Conservation (phyloP, 768 basidiomycete species). For the Pleurotus tuber-regium region DNA sequence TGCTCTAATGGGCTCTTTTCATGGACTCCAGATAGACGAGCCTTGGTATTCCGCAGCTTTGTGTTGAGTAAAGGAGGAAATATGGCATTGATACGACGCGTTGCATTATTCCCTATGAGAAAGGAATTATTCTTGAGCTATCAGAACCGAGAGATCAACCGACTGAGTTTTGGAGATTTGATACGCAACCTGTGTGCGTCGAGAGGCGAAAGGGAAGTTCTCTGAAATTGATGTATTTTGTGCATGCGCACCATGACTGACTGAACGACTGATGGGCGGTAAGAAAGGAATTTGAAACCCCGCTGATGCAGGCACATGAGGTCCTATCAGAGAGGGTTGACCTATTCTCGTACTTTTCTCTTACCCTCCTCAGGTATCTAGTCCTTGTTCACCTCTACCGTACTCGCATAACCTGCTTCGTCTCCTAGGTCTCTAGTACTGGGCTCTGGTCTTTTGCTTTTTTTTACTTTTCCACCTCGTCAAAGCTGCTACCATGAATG, state of each 20-base stretch:
- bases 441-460: constrained; percentile 18
- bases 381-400: constrained; percentile 10
- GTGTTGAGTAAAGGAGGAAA: not conserved
- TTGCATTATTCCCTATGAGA: not conserved
- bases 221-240: not conserved
- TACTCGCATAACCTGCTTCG: no score
- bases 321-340: constrained; percentile 9
- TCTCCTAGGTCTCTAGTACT: constrained; percentile 7
- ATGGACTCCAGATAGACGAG: not conserved
- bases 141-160: not conserved
- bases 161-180: constrained; percentile 7
- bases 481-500: constrained; percentile 51
- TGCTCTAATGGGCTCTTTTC: not conserved
- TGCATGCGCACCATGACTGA: constrained; percentile 3
- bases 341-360: constrained; percentile 5
- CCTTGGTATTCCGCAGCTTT: not conserved
- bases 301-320: not conserved
- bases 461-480: constrained; percentile 17
- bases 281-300: constrained; percentile 8
- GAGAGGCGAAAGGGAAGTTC: constrained; percentile 1
- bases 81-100: not conserved
- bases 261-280: not conserved
- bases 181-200: not conserved
- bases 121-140: not conserved
- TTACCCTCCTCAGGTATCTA: constrained; percentile 4